Conservation (phyloP, 345 rosid species). For the Syzygium grande region DNA sequence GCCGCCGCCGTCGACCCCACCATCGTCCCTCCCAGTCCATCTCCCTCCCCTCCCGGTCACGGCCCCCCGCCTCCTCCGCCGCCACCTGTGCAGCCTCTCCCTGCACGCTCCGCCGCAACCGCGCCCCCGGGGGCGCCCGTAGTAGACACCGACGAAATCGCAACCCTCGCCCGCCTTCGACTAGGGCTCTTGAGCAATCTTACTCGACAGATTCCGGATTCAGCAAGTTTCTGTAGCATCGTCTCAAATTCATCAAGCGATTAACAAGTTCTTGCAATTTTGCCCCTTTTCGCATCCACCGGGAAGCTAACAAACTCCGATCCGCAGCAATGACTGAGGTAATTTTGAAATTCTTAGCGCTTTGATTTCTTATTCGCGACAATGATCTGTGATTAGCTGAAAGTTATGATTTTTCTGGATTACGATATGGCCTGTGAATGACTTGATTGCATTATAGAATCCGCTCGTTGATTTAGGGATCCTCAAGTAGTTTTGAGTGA, state of each 20-base stretch:
- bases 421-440: background rate
- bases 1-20: slow-evolving; percentile 37
- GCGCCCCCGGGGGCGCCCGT: slow-evolving; percentile 54
- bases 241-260: background rate
- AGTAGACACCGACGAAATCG: slow-evolving; percentile 49
- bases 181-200: background rate
- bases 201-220: background rate
- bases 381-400: background rate
- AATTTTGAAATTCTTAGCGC: background rate
- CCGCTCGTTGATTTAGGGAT: background rate
- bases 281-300: background rate
- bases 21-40: slow-evolving; percentile 32
- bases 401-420: background rate
- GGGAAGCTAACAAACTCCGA: background rate
- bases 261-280: background rate
- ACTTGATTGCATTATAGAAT: background rate
- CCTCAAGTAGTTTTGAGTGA: background rate
- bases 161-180: slow-evolving; percentile 6
- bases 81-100: slow-evolving; percentile 38
- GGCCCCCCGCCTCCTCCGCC: slow-evolving; percentile 15
- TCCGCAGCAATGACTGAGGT: background rate
- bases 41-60: slow-evolving; percentile 1
- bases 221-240: background rate
- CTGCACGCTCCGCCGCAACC: slow-evolving; percentile 37
- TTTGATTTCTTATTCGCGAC: background rate